These are phyloP conservation scores for Hypocrella siamensis DNA, from an alignment of 2,329 filamentous ascomycete genomes.

Conservation along the genomic window DNA sequence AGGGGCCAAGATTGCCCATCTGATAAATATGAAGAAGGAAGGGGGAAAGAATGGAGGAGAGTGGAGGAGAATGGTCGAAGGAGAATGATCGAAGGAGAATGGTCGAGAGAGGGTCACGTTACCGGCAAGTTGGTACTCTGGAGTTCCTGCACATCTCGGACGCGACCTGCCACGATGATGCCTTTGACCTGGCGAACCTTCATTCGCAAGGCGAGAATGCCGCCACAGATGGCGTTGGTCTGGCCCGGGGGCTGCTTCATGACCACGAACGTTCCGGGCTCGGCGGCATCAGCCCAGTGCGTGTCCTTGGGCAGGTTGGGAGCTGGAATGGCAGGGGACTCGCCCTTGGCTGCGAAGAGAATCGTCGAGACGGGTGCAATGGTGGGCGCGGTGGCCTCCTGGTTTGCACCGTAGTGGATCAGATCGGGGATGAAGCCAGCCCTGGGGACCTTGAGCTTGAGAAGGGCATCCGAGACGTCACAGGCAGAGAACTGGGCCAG, in stretches of 20 bases:
- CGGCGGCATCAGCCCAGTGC: conserved; percentile 54
- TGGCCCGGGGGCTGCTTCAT: conserved; percentile 50
- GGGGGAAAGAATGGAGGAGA: too few relatives aligned
- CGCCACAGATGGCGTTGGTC: conserved; percentile 57
- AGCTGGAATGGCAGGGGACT: conserved; percentile 12
- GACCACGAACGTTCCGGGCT: conserved; percentile 45
- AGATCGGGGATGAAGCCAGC: conserved; percentile 52
- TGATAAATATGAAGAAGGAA: too few relatives aligned
- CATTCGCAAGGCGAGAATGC: conserved; percentile 60
- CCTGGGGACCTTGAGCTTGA: conserved; percentile 50
- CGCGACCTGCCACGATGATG: conserved; percentile 51
- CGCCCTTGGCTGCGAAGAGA: conserved; percentile 44
- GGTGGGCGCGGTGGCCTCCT: conserved; percentile 12
- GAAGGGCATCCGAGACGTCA: conserved; percentile 57
- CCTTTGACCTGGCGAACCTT: conserved; percentile 42
- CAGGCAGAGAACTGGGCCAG: conserved; percentile 27
- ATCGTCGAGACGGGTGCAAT: conserved; percentile 45
- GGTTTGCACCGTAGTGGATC: conserved; percentile 14
- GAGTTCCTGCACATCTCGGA: conserved; percentile 50
- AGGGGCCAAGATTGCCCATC: too few relatives aligned
- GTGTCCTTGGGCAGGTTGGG: conserved; percentile 39
- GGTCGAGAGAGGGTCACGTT: conserved; percentile 12
- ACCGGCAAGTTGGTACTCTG: conserved; percentile 39
- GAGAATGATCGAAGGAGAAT: not conserved
- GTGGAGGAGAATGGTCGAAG: too few relatives aligned